phyloP scores from a whole-genome alignment of 768 basidiomycete genomes.

The Russula emetica region DNA sequence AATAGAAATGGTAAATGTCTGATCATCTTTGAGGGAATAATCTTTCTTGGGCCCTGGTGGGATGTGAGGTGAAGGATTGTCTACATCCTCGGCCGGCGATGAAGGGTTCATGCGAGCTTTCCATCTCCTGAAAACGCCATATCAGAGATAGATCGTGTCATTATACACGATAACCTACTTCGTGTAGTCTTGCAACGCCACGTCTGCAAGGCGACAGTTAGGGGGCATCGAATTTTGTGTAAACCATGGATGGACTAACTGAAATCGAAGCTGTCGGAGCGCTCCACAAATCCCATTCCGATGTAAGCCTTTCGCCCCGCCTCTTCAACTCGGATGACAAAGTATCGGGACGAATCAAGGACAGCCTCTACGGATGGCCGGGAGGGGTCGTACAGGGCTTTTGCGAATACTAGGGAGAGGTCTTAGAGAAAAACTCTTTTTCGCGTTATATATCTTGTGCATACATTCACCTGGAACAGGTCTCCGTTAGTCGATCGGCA shows the following conservation, averaged over 20 bases:
- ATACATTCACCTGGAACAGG: conserved; percentile 58
- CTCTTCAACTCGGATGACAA: conserved; percentile 89
- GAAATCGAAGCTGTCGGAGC: conserved; percentile 88
- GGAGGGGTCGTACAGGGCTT: conserved; percentile 71
- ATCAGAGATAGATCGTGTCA: not conserved
- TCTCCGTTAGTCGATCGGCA: not conserved
- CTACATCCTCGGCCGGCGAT: conserved; percentile 50
- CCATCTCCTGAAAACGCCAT: conserved; percentile 5
- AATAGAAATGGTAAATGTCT: conserved; percentile 88
- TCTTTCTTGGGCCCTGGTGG: conserved; percentile 86
- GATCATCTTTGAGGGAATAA: conserved; percentile 89
- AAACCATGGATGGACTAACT: conserved; percentile 49
- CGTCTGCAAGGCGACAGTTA: conserved; percentile 46
- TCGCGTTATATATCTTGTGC: conserved; percentile 31
- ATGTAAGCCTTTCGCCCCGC: conserved; percentile 85
- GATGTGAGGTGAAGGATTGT: conserved; percentile 54
- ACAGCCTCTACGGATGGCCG: conserved; percentile 92
- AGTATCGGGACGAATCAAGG: conserved; percentile 91
- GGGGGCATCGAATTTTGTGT: not conserved
- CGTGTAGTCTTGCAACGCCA: conserved; percentile 80
- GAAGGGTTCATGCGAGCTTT: conserved; percentile 23
- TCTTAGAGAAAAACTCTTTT: conserved; percentile 8
- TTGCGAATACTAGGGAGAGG: conserved; percentile 67
- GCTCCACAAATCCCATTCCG: conserved; percentile 87
- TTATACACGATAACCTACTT: conserved; percentile 46